Conservation (phyloP, 371 early-diverging fungal genomes). For the Rhizopus microsporus region DNA sequence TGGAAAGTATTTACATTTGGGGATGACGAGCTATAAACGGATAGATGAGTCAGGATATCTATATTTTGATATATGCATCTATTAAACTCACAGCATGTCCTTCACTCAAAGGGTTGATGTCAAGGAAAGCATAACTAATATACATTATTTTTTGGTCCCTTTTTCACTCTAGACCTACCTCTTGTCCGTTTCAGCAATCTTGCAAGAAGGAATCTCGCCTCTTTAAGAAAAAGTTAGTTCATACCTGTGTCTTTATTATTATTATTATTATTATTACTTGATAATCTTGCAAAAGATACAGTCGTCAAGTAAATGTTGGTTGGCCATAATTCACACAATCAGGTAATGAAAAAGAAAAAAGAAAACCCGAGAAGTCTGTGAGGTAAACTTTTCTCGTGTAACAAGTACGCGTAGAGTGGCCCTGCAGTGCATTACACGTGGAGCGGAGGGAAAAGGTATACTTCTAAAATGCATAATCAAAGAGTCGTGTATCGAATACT, state of each 20-base stretch:
- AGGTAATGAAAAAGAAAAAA: background rate
- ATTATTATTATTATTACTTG: slow-evolving; percentile 27
- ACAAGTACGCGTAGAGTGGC: no score
- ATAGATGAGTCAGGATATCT: background rate
- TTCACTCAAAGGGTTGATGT: slow-evolving; percentile 77
- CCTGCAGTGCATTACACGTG: no score
- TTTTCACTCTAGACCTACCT: slow-evolving; percentile 37
- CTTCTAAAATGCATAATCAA: no score
- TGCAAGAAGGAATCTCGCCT: slow-evolving; percentile 84
- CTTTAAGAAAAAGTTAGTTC: slow-evolving; percentile 18
- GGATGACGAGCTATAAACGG: slow-evolving; percentile 72
- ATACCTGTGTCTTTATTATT: background rate
- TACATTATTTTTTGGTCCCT: background rate
- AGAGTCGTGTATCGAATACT: no score
- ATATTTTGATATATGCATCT: background rate
- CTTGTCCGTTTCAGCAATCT: slow-evolving; percentile 82
- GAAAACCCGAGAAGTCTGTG: background rate
- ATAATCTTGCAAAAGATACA: slow-evolving; percentile 95
- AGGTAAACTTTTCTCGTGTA: no score
- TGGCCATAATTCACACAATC: slow-evolving; percentile 10
- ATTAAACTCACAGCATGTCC: slow-evolving; percentile 72
- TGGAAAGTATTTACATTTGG: slow-evolving; percentile 66
- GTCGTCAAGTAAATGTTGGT: slow-evolving; percentile 39
- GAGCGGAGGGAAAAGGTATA: no score
- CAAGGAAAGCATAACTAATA: slow-evolving; percentile 67